Conservation (phyloP, 352 stramenopile genomes). For the Globisporangium nodosum region DNA sequence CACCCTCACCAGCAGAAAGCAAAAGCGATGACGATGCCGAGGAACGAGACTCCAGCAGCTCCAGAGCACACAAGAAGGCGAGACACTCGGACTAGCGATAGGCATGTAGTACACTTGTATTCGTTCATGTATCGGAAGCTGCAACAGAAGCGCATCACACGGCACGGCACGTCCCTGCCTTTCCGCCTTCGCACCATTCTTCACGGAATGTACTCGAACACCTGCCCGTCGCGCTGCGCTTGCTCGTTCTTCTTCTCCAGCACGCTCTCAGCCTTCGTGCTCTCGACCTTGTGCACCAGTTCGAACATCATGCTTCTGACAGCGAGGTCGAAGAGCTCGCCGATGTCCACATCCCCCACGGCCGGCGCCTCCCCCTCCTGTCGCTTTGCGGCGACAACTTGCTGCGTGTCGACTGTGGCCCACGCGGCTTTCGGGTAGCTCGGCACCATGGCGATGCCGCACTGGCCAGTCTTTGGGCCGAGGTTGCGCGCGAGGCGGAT, state of each 20-base stretch:
- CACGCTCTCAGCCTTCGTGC: background rate
- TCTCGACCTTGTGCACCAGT: background rate
- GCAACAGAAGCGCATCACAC: background rate
- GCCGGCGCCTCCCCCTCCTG: background rate
- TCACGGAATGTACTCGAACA: conserved; percentile 13
- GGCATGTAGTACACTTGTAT: background rate
- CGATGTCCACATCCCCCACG: background rate
- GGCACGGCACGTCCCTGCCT: background rate
- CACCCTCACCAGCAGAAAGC: background rate
- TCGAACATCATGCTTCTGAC: conserved; percentile 5
- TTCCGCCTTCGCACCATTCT: background rate
- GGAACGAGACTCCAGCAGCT: background rate
- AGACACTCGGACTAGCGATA: background rate
- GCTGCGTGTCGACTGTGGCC: background rate
- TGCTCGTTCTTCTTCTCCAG: background rate
- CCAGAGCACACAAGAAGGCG: conserved; percentile 1
- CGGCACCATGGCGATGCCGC: conserved; percentile 23
- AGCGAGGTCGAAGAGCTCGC: conserved; percentile 5
- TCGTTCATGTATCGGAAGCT: background rate
- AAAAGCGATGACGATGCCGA: background rate
- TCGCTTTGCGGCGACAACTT: background rate
- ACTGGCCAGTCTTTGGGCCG: conserved; percentile 15
- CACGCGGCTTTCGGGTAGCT: conserved; percentile 21
- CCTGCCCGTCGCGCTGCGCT: conserved; percentile 2
- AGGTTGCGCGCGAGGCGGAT: conserved; percentile 85